Evolutionary conservation across 1,284 basidiomycete genomes (phyloP).

Genomic region (Porogramme epimiltina): DNA sequence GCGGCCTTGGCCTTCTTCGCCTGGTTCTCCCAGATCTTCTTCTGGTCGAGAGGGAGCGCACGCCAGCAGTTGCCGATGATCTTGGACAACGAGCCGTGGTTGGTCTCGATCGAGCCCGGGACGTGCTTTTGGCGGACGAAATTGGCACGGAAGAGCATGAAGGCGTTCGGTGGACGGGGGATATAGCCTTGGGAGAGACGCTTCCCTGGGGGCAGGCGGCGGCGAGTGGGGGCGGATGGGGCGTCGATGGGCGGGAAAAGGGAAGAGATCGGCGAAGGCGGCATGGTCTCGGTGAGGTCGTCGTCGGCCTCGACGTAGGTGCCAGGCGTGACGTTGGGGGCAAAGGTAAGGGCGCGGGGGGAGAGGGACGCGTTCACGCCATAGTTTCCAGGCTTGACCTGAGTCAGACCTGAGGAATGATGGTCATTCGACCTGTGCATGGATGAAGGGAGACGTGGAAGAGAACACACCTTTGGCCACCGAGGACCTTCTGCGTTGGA

Average conservation of each 20-base stretch:
- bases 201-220: slow-evolving; percentile 55
- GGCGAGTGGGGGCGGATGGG: slow-evolving; percentile 34
- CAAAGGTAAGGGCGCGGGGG: slow-evolving; percentile 62
- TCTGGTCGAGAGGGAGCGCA: slow-evolving; percentile 64
- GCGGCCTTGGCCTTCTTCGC: slow-evolving; percentile 69
- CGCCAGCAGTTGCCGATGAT: slow-evolving; percentile 78
- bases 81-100: slow-evolving; percentile 76
- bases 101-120: slow-evolving; percentile 81
- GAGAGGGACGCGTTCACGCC: slow-evolving; percentile 44
- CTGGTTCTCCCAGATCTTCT: slow-evolving; percentile 62
- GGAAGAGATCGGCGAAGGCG: slow-evolving; percentile 30
- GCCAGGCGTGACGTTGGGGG: slow-evolving; percentile 70
- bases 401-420: slow-evolving; percentile 36
- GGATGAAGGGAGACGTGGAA: neutral
- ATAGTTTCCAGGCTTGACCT: slow-evolving; percentile 58
- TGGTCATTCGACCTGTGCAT: neutral
- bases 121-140: slow-evolving; percentile 83
- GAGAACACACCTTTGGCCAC: slow-evolving; percentile 17
- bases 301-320: slow-evolving; percentile 54
- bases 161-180: slow-evolving; percentile 89
- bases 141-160: slow-evolving; percentile 92
- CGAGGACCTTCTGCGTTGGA: slow-evolving; percentile 22
- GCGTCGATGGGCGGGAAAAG: slow-evolving; percentile 37
- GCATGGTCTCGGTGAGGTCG: slow-evolving; percentile 29
- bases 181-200: slow-evolving; percentile 70